Evolutionary conservation across 1,284 basidiomycete species (phyloP).

Genomic region (Boletus semigastroideus): DNA sequence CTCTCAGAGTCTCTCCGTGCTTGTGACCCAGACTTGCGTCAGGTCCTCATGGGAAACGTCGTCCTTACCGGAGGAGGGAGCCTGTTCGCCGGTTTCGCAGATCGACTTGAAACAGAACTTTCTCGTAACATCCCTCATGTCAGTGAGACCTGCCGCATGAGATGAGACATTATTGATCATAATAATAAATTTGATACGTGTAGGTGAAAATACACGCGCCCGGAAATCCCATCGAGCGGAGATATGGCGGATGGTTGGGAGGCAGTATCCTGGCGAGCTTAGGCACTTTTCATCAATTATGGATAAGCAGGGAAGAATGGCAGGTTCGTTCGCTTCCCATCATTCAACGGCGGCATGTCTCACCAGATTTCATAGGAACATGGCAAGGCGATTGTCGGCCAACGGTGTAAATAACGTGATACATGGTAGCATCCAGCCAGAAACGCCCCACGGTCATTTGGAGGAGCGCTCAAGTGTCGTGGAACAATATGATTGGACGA

Average conservation of each 20-base stretch:
- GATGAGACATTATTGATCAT: neutral
- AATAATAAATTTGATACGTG: constrained; percentile 9
- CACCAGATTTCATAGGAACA: constrained; percentile 55
- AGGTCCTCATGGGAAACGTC: constrained; percentile 88
- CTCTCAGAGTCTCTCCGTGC: constrained; percentile 79
- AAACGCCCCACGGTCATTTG: neutral
- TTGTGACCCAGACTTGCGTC: constrained; percentile 91
- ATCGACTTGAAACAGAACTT: constrained; percentile 84
- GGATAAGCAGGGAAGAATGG: constrained; percentile 93
- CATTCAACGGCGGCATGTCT: neutral
- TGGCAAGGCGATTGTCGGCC: constrained; percentile 72
- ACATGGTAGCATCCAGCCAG: neutral
- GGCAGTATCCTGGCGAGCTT: constrained; percentile 91
- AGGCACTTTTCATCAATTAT: constrained; percentile 95
- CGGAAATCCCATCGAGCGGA: constrained; percentile 84
- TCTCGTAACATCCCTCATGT: constrained; percentile 78
- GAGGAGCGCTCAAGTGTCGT: neutral
- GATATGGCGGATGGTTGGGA: constrained; percentile 91
- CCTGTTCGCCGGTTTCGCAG: constrained; percentile 82
- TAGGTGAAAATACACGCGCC: constrained; percentile 87
- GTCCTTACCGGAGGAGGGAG: constrained; percentile 94
- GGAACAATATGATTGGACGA: constrained; percentile 19
- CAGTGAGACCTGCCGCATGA: constrained; percentile 29
- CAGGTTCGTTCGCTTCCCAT: constrained; percentile 52
- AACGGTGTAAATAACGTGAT: constrained; percentile 67